Base-by-base conservation (phyloP, 805 yeast species). In the Lachancea quebecensis region DNA sequence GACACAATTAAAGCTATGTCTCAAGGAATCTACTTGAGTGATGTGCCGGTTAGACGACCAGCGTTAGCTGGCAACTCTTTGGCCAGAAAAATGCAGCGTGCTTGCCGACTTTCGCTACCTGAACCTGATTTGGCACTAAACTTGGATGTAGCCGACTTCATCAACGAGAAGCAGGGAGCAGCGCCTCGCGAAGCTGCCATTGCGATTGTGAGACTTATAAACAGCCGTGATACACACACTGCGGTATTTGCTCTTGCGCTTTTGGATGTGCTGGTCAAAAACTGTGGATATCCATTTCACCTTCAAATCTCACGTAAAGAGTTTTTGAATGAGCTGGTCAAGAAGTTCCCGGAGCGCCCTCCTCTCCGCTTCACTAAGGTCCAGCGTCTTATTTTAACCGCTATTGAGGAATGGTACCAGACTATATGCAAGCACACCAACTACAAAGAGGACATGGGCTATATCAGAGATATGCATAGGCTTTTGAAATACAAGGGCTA, bases 231-330 rank as follows among this genome's bases (percentile, higher is more conserved):
- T 54, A 80, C 95, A 1, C 95, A 86, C 58, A 84, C 89, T 30
- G 79, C 90, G 4, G 79, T 84, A 45, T 81, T 90, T 59, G 96
- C 97, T 9, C 67, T 93, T 52, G 77, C 89, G 1, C 68, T 87
- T 33, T 60, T 93, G 50, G 99, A 93, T 61, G 87, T 87, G 44
- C 71, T 93, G 55, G 99, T 93, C 43, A 93, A 93, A 68, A 93
- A 93, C 70, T 93, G 99, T 69, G 99, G 98, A 4, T 93, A 91
- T 64, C 97, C 99, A 7, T 79, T 93, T 68, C 99, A 93, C 54
- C 72, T 93, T 39, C 99, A 93, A 67, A 87, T 93, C 43, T 85
- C 96, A 3, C 77, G 98, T 49, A 90, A 93, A 66, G 98, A 91
- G 63, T 93, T 93, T 56, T 73, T 93, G 58, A 93, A 93, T 62